Evolutionary conservation across 495 filamentous ascomycete species (phyloP), one percentile per base, ranked within the genome.

Genomic region (Penicillium cinerascens): DNA sequence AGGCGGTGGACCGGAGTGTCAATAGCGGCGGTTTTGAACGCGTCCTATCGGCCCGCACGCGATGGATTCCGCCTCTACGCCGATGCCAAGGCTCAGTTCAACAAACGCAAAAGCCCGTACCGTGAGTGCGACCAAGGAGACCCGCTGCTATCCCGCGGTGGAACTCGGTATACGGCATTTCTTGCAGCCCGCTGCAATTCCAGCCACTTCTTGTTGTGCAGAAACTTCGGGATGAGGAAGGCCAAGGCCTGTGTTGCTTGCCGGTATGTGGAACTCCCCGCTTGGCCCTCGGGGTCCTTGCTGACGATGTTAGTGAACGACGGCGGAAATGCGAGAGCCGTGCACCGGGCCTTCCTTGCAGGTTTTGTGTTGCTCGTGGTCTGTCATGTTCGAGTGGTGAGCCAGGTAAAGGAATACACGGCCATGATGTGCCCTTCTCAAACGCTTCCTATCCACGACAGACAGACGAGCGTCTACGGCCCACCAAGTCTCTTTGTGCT

Each of bases 21-120:
- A 11, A 29, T 57, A 53, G 51, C 41, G 50, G 58, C 61, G 58
- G 52, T 6, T 65, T 59, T 62, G 55, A 44, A 3, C n/a, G 36
- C 17, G 20, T 16, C 17, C 53, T 6, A 64, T 64, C 58, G 51
- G 61, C 17, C 17, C 9, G 4, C 6, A 10, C 3, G 10, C 1
- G 22, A 29, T 42, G 39, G 47, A 62, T 56, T 33, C 51, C 55
- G 49, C 49, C 42, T 10, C 42, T 20, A 11, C 23, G 29, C 20
- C 15, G 37, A 23, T 23, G 44, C 50, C 50, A 52, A 52, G 50
- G 41, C 42, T 22, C 36, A 33, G 11, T 13, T 33, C 6, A 33
- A 3, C 22, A n/a, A n/a, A 2, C 22, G 22, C 22, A 23, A 23
- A 23, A 6, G 22, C 22, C n/a, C 3, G 22, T 6, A 6, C 6